These are phyloP conservation scores for Daldinia concentrica DNA, from an alignment of 495 filamentous ascomycete genomes.

Conservation along the genomic window DNA sequence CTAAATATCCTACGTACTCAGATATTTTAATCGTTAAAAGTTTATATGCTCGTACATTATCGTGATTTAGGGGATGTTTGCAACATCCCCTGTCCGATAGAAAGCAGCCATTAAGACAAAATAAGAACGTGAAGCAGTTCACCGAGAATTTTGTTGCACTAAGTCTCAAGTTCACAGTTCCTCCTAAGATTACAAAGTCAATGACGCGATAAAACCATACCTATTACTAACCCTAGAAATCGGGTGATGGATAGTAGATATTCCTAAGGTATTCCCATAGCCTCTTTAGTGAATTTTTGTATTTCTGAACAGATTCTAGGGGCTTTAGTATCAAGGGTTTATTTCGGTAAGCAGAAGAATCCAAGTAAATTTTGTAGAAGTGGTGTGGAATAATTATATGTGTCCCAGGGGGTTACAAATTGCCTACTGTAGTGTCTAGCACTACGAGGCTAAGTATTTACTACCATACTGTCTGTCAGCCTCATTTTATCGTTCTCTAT, in stretches of 20 bases:
- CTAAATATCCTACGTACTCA: no score
- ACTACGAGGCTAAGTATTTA: background rate
- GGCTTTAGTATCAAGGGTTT: background rate
- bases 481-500: background rate
- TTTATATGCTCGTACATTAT: background rate
- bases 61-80: background rate
- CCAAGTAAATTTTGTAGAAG: background rate
- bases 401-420: background rate
- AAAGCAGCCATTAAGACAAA: conserved; percentile 8
- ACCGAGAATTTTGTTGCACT: background rate
- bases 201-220: background rate
- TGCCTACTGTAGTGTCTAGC: background rate
- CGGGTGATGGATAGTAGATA: background rate
- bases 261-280: background rate
- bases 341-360: background rate
- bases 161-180: background rate
- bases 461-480: background rate
- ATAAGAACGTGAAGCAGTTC: conserved; percentile 18
- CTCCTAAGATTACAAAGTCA: background rate
- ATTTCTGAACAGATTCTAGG: background rate
- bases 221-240: background rate
- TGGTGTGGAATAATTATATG: background rate
- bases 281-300: background rate
- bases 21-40: background rate
- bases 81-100: conserved; percentile 6